A percentile compares a stretch with the other conserved stretches of the same genome.
Conservation (phyloP, 306 rosid genomes). For the Morella rubra region DNA sequence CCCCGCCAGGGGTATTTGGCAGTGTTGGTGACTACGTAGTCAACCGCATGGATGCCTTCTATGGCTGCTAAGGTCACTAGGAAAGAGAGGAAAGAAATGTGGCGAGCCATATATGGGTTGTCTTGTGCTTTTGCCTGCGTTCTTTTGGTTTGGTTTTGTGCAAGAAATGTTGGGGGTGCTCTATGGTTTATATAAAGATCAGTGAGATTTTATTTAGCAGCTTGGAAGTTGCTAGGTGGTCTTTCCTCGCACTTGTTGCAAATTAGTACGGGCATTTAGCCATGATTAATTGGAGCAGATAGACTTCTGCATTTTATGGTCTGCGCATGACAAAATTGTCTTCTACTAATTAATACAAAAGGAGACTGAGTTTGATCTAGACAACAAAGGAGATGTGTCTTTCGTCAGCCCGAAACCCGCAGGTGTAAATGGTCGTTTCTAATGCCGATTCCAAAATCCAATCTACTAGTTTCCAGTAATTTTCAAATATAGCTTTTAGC, state of each 20-base stretch:
- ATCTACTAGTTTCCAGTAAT: too few relatives aligned
- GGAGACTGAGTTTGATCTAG: neutral
- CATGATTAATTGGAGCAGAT: too few relatives aligned
- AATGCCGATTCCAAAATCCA: too few relatives aligned
- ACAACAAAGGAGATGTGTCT: neutral
- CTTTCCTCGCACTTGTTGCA: neutral
- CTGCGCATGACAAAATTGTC: neutral
- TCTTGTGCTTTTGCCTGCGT: neutral
- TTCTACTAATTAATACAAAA: neutral
- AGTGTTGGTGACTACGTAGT: conserved; percentile 25
- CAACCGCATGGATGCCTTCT: conserved; percentile 4
- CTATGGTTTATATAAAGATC: neutral
- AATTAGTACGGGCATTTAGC: neutral
- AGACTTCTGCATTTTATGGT: neutral
- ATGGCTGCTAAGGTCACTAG: conserved; percentile 22
- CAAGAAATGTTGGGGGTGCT: neutral
- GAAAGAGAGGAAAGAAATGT: conserved; percentile 20
- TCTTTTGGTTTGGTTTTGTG: neutral
- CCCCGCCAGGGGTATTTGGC: conserved; percentile 33
- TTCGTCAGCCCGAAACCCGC: neutral
- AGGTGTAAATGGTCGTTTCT: too few relatives aligned
- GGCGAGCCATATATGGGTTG: conserved; percentile 11
- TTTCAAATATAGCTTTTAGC: too few relatives aligned
- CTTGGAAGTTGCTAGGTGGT: neutral
- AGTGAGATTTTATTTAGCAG: too few relatives aligned